These are phyloP conservation scores for Diutina ranongensis DNA, from an alignment of 1,139 yeast species.

Conservation along the genomic window DNA sequence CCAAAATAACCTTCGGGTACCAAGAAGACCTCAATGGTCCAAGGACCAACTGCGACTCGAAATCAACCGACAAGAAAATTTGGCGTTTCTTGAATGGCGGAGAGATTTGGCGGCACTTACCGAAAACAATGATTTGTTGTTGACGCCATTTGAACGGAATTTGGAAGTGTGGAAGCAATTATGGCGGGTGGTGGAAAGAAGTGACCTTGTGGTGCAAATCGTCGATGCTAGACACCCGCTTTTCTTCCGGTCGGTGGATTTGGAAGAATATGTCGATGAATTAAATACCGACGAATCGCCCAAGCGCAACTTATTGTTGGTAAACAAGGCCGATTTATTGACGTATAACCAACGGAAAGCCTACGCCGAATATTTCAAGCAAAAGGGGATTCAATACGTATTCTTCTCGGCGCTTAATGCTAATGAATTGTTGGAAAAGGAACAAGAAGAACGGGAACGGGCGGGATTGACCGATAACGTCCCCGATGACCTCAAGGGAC, in stretches of 20 bases:
- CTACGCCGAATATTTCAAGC: slow-evolving; percentile 80
- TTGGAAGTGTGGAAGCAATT: slow-evolving; percentile 97
- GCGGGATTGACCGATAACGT: slow-evolving; percentile 8
- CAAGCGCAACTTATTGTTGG: slow-evolving; percentile 58
- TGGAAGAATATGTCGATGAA: slow-evolving; percentile 74
- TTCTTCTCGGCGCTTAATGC: slow-evolving; percentile 91
- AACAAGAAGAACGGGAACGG: slow-evolving; percentile 30
- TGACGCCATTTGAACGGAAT: slow-evolving; percentile 96
- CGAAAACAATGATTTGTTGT: slow-evolving; percentile 67
- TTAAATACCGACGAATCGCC: slow-evolving; percentile 39
- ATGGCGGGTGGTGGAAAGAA: slow-evolving; percentile 96
- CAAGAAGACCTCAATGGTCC: slow-evolving; percentile 86
- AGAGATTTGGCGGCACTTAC: slow-evolving; percentile 77
- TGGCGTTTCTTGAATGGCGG: slow-evolving; percentile 90
- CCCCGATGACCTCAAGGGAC: slow-evolving; percentile 9
- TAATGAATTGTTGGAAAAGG: slow-evolving; percentile 53
- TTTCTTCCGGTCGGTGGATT: slow-evolving; percentile 78
- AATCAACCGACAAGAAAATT: slow-evolving; percentile 80
- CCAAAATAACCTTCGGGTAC: slow-evolving; percentile 79
- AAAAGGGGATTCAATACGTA: slow-evolving; percentile 65
- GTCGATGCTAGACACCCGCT: slow-evolving; percentile 96
- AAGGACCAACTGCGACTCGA: slow-evolving; percentile 60
- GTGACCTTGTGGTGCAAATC: slow-evolving; percentile 90
- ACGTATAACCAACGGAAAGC: slow-evolving; percentile 61
- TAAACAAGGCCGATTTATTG: slow-evolving; percentile 88